These are phyloP conservation scores for Gonium pectorale DNA, from an alignment of 139 green algal species.

Conservation along the genomic window DNA sequence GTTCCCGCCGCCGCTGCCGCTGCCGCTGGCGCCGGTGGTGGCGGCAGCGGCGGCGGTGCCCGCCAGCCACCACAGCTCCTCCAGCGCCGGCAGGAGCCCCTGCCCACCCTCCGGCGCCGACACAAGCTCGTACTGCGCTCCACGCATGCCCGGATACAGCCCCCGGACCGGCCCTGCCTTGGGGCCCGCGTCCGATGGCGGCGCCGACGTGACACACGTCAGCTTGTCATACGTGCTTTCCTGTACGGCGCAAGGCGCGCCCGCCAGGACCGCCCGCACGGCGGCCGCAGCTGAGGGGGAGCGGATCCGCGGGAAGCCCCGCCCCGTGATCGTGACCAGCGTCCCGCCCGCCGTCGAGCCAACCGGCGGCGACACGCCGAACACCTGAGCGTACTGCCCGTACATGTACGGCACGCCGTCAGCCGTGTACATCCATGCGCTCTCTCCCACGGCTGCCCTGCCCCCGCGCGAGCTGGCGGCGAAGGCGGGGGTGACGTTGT, in stretches of 20 bases:
- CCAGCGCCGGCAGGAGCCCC: no score
- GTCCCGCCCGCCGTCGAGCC: conserved; percentile 33
- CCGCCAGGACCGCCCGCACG: not conserved
- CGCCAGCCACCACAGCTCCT: no score
- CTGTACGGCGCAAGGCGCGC: conserved; percentile 37
- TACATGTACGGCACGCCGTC: conserved; percentile 52
- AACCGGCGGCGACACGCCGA: not conserved
- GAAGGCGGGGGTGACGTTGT: not conserved
- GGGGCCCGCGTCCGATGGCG: not conserved
- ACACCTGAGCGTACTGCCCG: conserved; percentile 43
- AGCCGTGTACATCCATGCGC: conserved; percentile 1
- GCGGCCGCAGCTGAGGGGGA: not conserved
- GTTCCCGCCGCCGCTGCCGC: no score
- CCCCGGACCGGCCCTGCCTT: not conserved
- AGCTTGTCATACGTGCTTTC: conserved; percentile 38
- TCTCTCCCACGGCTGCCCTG: no score
- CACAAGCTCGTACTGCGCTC: conserved; percentile 17
- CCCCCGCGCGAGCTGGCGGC: not conserved
- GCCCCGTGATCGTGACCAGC: not conserved
- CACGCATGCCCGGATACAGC: conserved; percentile 41
- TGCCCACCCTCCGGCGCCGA: no score
- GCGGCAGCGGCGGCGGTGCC: no score
- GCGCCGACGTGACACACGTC: conserved; percentile 18
- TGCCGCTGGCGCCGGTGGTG: no score
- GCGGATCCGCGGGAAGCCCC: conserved; percentile 43